Evolutionary conservation across 768 basidiomycete genomes (phyloP), one percentile per base, ranked within the genome.

Genomic region (Termitomyces sp.): DNA sequence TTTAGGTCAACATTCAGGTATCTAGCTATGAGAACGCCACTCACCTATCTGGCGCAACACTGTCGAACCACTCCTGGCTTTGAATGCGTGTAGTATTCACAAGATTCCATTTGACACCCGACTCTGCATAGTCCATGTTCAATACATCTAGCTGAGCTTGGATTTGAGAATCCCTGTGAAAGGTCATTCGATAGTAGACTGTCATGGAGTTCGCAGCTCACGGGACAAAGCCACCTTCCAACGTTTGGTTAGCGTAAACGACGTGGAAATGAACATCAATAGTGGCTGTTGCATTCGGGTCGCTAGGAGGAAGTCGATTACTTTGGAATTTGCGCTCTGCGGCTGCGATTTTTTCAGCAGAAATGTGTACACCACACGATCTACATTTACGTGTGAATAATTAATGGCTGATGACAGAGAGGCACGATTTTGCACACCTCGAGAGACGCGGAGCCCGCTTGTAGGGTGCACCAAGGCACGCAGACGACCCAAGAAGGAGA

Each of bases 21-120:
- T 49, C 11, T 10, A 29, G 7, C 8, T 29, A 3, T 40, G 52
- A 54, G 40, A 20, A 59, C 5, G 56, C 5, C 25, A 65, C 69
- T 38, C 31, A 72, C 71, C 65, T 65, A 9, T 72, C 70, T 8
- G 79, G 79, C 1, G 74, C 77, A 42, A 77, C 77, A 43, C 70
- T 68, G 65, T 74, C 70, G 71, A 82, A 84, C 83, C 83, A 84
- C 53, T 79, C 72, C 49, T 70, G 56, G 67, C 78, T 82, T 57
- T 74, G 60, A 25, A 79, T 80, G 56, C 79, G 75, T 43, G 75
- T 75, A 29, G 76, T 78, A 57, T 72, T 72, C 45, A 73, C 77
- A 20, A 81, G 74, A 29, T 67, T 73, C 69, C 75, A 84, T 43
- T 69, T 70, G 56, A 83, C 61, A 11, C 80, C 76, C 25, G 74